Evolutionary conservation across 129 eudicot genomes (phyloP).

Genomic region (Rutidosis leptorrhynchoides): DNA sequence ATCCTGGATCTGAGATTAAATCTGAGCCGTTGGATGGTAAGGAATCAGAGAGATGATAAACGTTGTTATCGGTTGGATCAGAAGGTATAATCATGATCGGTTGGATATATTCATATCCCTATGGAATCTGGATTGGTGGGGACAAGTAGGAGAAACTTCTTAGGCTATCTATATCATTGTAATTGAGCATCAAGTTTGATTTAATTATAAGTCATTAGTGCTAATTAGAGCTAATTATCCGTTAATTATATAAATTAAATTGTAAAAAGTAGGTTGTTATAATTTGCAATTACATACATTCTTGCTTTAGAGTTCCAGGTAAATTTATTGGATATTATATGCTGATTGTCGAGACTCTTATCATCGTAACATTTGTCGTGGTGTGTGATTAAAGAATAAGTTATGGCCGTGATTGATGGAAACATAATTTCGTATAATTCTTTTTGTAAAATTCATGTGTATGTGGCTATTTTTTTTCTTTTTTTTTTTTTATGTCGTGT

Average conservation of each 20-base stretch:
- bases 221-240: not conserved
- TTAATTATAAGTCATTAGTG: not conserved
- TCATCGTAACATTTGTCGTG: too few species aligned
- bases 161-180: not conserved
- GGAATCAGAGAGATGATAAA: slow-evolving; percentile 29
- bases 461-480: too few species aligned
- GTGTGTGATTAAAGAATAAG: not conserved
- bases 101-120: not conserved
- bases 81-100: slow-evolving; percentile 19
- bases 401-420: not conserved
- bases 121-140: not conserved
- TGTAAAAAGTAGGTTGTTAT: not conserved
- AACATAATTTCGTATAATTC: too few species aligned
- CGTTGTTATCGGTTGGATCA: slow-evolving; percentile 25
- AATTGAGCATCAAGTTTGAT: not conserved
- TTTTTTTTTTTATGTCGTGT: not conserved
- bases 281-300: not conserved
- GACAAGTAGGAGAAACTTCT: slow-evolving; percentile 38
- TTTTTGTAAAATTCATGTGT: too few species aligned
- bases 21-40: slow-evolving; percentile 54
- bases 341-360: not conserved
- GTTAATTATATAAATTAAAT: too few species aligned
- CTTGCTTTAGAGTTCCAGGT: not conserved
- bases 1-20: slow-evolving; percentile 38
- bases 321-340: too few species aligned